A percentile compares a stretch with the other conserved stretches of the same genome.
These are phyloP conservation scores for Lojkania enalia DNA, from an alignment of 2,329 filamentous ascomycete genomes.

Conservation along the genomic window DNA sequence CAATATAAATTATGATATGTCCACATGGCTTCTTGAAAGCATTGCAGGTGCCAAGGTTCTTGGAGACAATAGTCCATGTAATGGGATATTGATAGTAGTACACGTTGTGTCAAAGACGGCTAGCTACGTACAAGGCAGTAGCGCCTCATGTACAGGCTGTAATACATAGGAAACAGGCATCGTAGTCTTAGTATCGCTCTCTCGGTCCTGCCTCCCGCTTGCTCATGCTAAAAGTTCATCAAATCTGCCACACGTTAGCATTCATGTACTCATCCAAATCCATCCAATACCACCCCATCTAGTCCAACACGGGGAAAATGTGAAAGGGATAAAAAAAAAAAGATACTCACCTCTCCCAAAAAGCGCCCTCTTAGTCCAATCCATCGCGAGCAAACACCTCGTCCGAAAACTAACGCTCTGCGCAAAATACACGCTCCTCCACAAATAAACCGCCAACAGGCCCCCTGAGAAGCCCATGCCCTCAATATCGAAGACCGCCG, in stretches of 20 bases:
- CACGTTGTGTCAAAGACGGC: too few relatives aligned
- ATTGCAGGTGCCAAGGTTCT: too few relatives aligned
- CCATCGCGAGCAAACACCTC: conserved; percentile 88
- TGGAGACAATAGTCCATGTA: too few relatives aligned
- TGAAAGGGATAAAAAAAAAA: too few relatives aligned
- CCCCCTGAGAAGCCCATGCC: conserved; percentile 81
- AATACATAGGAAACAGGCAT: not conserved
- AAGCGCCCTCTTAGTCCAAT: conserved; percentile 94
- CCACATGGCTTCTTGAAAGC: too few relatives aligned
- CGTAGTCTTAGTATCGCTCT: not conserved
- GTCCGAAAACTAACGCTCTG: conserved; percentile 95
- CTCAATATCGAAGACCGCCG: conserved; percentile 88
- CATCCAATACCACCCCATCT: not conserved
- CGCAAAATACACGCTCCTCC: conserved; percentile 95
- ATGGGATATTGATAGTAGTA: too few relatives aligned
- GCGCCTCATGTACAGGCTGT: too few relatives aligned
- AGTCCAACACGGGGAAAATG: not conserved
- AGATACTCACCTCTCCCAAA: conserved; percentile 89
- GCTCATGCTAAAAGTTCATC: conserved; percentile 34
- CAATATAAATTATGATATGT: too few relatives aligned
- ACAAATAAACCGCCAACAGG: conserved; percentile 90
- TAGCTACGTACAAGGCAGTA: too few relatives aligned
- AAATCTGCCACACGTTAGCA: conserved; percentile 24
- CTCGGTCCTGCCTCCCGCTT: not conserved
- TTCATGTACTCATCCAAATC: too few relatives aligned